Conservation (phyloP, 23 red algal species). For the Chondrus crispus region DNA sequence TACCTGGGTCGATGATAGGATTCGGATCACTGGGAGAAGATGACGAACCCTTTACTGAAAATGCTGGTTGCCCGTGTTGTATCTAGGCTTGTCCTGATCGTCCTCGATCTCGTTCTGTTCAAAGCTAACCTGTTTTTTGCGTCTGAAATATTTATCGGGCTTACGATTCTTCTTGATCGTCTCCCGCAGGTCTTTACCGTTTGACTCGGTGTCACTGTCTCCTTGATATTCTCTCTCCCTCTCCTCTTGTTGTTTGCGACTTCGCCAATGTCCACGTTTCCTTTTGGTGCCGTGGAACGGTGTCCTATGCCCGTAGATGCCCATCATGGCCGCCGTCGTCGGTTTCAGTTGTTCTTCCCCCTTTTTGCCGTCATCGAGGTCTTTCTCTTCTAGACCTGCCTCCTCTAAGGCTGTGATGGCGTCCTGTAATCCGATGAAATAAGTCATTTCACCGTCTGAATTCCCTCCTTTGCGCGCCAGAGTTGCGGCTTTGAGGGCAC, state of each 20-base stretch:
- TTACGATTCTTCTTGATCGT: neutral
- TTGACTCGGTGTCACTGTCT: neutral
- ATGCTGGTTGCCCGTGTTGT: neutral
- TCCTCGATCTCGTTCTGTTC: neutral
- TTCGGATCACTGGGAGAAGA: neutral
- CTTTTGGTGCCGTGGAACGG: too few species aligned
- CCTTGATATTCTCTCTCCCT: neutral
- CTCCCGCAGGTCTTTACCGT: neutral
- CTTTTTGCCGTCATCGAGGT: neutral
- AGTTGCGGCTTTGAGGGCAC: neutral
- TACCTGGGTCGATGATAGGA: constrained; percentile 18
- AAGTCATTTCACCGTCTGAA: neutral
- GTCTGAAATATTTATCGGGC: neutral
- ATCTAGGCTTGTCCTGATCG: neutral
- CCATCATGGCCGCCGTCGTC: neutral
- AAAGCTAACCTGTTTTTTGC: neutral
- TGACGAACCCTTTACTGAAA: constrained; percentile 40
- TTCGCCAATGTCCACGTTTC: neutral
- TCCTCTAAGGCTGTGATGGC: constrained; percentile 2
- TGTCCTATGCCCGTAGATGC: too few species aligned
- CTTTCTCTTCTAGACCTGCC: neutral
- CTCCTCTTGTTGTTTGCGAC: neutral
- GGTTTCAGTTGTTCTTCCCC: neutral
- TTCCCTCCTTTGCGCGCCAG: neutral
- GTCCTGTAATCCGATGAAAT: neutral